Evolutionary conservation across 805 yeast genomes (phyloP).

Genomic region (Candida insectalens): DNA sequence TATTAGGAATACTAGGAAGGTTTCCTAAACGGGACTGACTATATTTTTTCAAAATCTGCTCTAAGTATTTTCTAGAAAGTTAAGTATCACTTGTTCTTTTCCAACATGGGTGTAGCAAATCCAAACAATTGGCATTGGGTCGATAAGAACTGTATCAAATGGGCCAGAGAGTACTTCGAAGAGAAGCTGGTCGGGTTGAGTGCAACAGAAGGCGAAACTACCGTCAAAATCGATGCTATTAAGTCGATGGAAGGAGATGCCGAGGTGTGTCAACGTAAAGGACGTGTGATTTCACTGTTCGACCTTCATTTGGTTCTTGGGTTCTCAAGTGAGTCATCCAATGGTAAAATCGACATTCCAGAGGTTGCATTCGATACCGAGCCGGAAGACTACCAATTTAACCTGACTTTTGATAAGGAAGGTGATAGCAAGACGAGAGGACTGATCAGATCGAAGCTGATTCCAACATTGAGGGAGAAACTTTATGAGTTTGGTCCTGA

Average conservation of each 20-base stretch:
- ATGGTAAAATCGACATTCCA: constrained; percentile 76
- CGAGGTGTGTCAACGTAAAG: constrained; percentile 94
- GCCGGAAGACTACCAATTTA: constrained; percentile 77
- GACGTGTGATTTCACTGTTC: constrained; percentile 86
- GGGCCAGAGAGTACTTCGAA: constrained; percentile 76
- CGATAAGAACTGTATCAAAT: constrained; percentile 88
- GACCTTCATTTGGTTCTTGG: constrained; percentile 62
- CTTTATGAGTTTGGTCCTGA: constrained; percentile 68
- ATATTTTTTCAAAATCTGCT: background rate
- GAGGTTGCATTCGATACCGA: constrained; percentile 92
- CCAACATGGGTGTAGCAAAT: constrained; percentile 80
- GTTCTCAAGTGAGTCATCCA: constrained; percentile 33
- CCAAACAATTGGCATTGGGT: constrained; percentile 99
- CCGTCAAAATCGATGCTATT: constrained; percentile 32
- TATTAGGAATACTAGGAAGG: no score
- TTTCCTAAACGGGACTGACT: background rate
- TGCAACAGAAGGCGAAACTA: constrained; percentile 23
- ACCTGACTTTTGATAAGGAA: constrained; percentile 50
- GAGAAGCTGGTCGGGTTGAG: constrained; percentile 45
- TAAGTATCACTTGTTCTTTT: constrained; percentile 2
- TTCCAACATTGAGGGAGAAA: constrained; percentile 59
- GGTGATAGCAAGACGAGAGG: constrained; percentile 47
- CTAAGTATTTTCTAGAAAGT: background rate
- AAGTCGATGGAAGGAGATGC: constrained; percentile 85
- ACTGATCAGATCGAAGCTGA: constrained; percentile 36